Conservation (phyloP, 2,329 filamentous ascomycete genomes). For the Fusarium sp. region DNA sequence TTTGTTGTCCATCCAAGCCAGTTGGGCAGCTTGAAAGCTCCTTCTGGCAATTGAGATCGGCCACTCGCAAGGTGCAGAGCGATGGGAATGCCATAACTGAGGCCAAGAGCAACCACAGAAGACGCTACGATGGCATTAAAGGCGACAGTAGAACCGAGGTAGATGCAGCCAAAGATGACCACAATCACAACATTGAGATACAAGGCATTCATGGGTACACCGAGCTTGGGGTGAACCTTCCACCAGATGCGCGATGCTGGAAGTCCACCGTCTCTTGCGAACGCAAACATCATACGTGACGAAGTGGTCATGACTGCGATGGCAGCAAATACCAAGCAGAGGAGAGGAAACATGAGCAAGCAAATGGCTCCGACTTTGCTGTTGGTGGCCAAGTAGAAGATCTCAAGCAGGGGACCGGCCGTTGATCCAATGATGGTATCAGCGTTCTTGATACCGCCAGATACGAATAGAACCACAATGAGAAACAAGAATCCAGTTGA, state of each 20-base stretch:
- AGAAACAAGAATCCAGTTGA: constrained; percentile 72
- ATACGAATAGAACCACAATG: constrained; percentile 71
- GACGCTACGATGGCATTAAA: constrained; percentile 79
- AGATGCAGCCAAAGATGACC: constrained; percentile 75
- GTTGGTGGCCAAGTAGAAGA: constrained; percentile 70
- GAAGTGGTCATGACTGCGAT: constrained; percentile 74
- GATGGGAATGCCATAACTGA: constrained; percentile 80
- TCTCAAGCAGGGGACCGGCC: constrained; percentile 69
- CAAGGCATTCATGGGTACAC: constrained; percentile 74
- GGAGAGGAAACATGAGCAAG: constrained; percentile 72
- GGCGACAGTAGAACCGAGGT: constrained; percentile 71
- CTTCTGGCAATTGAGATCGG: constrained; percentile 69
- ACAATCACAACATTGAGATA: constrained; percentile 69
- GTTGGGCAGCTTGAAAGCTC: constrained; percentile 48
- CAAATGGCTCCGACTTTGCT: constrained; percentile 71
- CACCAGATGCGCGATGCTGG: constrained; percentile 70
- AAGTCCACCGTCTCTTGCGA: constrained; percentile 72
- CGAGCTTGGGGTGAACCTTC: constrained; percentile 68
- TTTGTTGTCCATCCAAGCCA: constrained; percentile 52
- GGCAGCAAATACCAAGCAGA: constrained; percentile 72
- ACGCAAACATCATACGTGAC: constrained; percentile 74
- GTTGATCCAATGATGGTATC: constrained; percentile 59
- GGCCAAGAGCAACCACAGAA: constrained; percentile 75
- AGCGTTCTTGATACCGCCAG: constrained; percentile 63
- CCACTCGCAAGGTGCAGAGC: constrained; percentile 74